Percentiles rank a stretch among this genome's conserved stretches.
Evolutionary conservation across 192 early-diverging fungal genomes (phyloP).

Genomic region (Rhizophagus clarus): DNA sequence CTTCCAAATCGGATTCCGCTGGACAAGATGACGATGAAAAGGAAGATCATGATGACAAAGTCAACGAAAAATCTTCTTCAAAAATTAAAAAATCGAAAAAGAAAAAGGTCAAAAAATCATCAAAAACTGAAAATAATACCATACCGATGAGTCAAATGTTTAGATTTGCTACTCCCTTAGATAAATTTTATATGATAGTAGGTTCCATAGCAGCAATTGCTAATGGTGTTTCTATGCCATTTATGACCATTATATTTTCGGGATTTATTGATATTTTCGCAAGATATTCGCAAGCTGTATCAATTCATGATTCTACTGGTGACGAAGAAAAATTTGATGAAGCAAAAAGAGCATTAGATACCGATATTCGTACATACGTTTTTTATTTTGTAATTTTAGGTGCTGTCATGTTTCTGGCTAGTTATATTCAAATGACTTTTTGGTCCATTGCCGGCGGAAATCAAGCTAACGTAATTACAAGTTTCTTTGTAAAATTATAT

Average conservation of each 20-base stretch:
- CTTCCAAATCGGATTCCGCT: background rate
- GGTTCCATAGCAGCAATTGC: conserved; percentile 5
- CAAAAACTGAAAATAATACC: conserved; percentile 1
- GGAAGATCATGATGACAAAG: background rate
- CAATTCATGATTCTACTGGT: background rate
- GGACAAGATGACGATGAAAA: background rate
- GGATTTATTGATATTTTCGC: background rate
- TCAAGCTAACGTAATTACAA: conserved; percentile 37
- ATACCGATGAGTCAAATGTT: conserved; percentile 48
- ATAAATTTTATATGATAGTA: background rate
- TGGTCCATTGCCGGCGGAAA: conserved; percentile 63
- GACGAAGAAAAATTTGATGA: background rate
- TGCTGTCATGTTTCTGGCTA: conserved; percentile 53
- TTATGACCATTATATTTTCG: conserved; percentile 13
- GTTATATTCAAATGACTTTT: conserved; percentile 64
- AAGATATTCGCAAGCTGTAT: background rate
- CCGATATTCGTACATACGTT: conserved; percentile 20
- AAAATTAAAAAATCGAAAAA: background rate
- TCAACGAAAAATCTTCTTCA: background rate
- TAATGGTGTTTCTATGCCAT: background rate
- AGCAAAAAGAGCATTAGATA: background rate
- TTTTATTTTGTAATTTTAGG: conserved; percentile 48
- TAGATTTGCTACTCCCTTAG: background rate
- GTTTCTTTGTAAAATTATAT: background rate
- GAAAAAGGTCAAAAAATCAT: conserved; percentile 36